phyloP scores from a whole-genome alignment of 257 asterid genomes.

The Jacaranda copaia region DNA sequence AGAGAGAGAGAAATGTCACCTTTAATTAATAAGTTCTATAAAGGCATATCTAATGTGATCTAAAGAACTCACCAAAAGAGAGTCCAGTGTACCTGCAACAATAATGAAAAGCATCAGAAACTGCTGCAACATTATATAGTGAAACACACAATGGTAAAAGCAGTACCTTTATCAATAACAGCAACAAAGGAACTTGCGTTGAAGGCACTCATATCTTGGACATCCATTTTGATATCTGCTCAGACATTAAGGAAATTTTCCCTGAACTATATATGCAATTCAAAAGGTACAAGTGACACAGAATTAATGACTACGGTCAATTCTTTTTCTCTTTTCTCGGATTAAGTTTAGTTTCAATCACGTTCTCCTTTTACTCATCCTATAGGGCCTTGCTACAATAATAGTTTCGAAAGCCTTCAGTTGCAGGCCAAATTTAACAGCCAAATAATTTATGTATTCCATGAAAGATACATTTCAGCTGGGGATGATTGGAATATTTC shows the following conservation, averaged over 20 bases:
- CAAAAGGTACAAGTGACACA: neutral
- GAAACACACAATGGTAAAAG: constrained; percentile 9
- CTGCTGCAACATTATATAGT: constrained; percentile 25
- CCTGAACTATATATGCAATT: constrained; percentile 14
- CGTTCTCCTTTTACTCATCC: neutral
- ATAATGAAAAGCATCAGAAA: constrained; percentile 50
- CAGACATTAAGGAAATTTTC: constrained; percentile 44
- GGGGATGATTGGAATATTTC: constrained; percentile 59
- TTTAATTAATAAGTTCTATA: constrained; percentile 27
- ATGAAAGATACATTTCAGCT: constrained; percentile 64
- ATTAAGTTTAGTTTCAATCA: constrained; percentile 3
- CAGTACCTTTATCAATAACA: constrained; percentile 74
- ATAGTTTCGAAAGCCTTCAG: neutral
- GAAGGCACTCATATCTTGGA: constrained; percentile 70
- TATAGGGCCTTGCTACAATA: neutral
- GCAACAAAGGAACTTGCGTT: constrained; percentile 59
- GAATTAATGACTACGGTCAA: neutral
- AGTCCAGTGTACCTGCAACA: constrained; percentile 78
- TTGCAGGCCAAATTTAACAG: constrained; percentile 16
- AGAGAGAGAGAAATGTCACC: constrained; percentile 24
- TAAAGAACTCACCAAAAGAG: constrained; percentile 69
- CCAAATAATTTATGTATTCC: neutral
- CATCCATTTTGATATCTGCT: constrained; percentile 74
- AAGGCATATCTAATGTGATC: constrained; percentile 15
- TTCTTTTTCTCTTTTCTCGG: constrained; percentile 24